phyloP scores from a whole-genome alignment of 1,284 basidiomycete species.

The Malassezia japonica region DNA sequence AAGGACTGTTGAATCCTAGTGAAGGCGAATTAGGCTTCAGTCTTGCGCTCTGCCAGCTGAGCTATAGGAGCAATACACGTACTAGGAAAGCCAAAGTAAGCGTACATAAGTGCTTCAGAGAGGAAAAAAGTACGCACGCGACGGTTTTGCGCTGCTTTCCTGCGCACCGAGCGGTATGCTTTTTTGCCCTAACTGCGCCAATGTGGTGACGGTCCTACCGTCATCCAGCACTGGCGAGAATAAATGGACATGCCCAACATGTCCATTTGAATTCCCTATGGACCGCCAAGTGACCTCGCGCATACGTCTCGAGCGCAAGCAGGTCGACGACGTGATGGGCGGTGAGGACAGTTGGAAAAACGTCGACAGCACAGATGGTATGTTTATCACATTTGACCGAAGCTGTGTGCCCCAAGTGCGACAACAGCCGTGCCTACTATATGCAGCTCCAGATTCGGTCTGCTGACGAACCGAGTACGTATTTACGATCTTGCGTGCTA shows the following conservation, averaged over 20 bases:
- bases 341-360: conserved; percentile 79
- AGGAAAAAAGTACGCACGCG: too few relatives aligned
- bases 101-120: not conserved
- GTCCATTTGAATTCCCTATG: conserved; percentile 90
- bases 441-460: conserved; percentile 92
- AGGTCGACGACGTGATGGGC: conserved; percentile 49
- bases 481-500: not conserved
- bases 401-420: conserved; percentile 72
- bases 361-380: conserved; percentile 68
- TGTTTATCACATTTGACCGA: conserved; percentile 14
- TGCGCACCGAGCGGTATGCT: conserved; percentile 56
- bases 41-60: conserved; percentile 23
- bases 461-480: conserved; percentile 53
- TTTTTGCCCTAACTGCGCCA: conserved; percentile 91
- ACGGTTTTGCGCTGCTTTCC: not conserved
- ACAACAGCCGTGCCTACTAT: conserved; percentile 78
- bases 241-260: conserved; percentile 88
- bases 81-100: not conserved
- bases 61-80: conserved; percentile 14
- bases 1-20: conserved; percentile 16
- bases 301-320: conserved; percentile 28
- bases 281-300: conserved; percentile 57
- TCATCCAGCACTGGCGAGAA: conserved; percentile 57
- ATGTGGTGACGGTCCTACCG: conserved; percentile 62
- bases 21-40: conserved; percentile 16